phyloP scores from a whole-genome alignment of 768 basidiomycete genomes.

The Lactifluus rugatus region DNA sequence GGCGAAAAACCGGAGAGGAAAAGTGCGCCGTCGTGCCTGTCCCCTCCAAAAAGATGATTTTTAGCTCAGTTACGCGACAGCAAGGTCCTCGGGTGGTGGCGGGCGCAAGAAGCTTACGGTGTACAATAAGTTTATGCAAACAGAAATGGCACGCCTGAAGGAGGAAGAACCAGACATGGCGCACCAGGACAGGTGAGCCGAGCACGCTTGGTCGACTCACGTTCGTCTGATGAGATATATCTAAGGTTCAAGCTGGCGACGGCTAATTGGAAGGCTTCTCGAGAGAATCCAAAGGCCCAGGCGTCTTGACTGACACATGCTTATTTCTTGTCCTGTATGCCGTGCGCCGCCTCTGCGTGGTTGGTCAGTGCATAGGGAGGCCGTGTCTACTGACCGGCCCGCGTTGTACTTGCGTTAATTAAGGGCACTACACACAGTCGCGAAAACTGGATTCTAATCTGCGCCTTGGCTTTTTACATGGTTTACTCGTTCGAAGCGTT shows the following conservation, averaged over 20 bases:
- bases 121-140: slow-evolving; percentile 77
- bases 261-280: slow-evolving; percentile 67
- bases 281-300: slow-evolving; percentile 35
- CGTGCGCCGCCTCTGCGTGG: background rate
- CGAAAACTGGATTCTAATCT: slow-evolving; percentile 8
- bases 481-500: background rate
- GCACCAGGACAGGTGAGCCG: slow-evolving; percentile 61
- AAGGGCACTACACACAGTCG: background rate
- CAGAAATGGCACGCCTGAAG: slow-evolving; percentile 71
- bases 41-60: background rate
- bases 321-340: slow-evolving; percentile 4
- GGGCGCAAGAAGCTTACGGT: slow-evolving; percentile 56
- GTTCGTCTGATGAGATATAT: slow-evolving; percentile 9
- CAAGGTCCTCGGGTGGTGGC: slow-evolving; percentile 42
- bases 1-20: slow-evolving; percentile 20
- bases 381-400: background rate
- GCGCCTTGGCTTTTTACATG: slow-evolving; percentile 1
- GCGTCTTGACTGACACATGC: slow-evolving; percentile 2
- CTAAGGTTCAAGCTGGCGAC: slow-evolving; percentile 64
- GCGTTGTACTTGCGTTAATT: background rate
- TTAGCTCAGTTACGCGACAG: slow-evolving; percentile 25
- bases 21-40: slow-evolving; percentile 3
- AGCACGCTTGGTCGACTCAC: background rate
- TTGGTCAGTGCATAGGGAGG: background rate
- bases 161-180: slow-evolving; percentile 60